phyloP scores from a whole-genome alignment of 306 rosid genomes.

The Herpetospermum pedunculosum region DNA sequence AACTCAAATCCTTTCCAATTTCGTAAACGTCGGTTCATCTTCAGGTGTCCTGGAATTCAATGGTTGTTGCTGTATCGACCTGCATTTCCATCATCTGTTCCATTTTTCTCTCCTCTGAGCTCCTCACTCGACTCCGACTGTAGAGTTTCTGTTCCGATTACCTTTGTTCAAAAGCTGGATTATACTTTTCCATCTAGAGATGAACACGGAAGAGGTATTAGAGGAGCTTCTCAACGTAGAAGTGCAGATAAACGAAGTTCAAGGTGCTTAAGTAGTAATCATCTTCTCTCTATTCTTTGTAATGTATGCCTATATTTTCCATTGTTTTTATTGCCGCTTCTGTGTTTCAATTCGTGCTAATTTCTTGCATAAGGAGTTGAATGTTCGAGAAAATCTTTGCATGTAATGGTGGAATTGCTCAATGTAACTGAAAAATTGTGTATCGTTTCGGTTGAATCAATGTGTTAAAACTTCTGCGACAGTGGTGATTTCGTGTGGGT shows the following conservation, averaged over 20 bases:
- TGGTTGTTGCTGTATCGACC: not conserved
- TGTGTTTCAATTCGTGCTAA: not conserved
- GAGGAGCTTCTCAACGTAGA: conserved; percentile 63
- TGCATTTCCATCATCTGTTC: not conserved
- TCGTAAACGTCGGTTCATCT: not conserved
- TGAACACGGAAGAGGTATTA: conserved; percentile 47
- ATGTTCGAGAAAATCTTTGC: not conserved
- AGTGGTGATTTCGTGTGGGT: not conserved
- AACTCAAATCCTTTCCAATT: not conserved
- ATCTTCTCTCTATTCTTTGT: not conserved
- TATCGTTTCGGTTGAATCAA: not conserved
- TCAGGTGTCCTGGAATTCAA: not conserved
- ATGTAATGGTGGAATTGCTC: not conserved
- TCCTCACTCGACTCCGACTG: not conserved
- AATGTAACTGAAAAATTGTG: not conserved
- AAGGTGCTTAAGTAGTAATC: conserved; percentile 34
- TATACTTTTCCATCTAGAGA: not conserved
- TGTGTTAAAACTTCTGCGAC: not conserved
- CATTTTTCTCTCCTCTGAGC: not conserved
- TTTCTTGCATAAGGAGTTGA: not conserved
- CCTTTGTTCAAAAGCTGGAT: not conserved
- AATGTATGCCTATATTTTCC: not conserved
- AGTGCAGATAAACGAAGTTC: conserved; percentile 57
- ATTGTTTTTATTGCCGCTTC: not conserved
- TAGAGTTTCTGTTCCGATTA: not conserved